Evolutionary conservation across 805 yeast species (phyloP).

Genomic region (Babjeviella inositovora): DNA sequence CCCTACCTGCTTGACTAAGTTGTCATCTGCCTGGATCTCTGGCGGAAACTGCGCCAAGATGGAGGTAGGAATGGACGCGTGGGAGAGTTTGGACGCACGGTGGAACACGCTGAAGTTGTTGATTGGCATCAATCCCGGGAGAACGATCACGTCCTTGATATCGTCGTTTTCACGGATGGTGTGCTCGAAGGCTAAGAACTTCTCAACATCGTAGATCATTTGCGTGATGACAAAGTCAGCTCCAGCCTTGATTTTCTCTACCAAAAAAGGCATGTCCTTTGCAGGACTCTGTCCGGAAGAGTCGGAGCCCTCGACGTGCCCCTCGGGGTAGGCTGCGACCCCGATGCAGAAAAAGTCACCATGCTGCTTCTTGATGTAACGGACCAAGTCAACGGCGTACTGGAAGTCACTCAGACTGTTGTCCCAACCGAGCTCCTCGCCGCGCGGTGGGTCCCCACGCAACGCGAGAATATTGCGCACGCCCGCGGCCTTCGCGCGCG

Average conservation of each 20-base stretch:
- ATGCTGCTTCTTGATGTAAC: slow-evolving; percentile 52
- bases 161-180: slow-evolving; percentile 22
- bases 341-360: slow-evolving; percentile 86
- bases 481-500: slow-evolving; percentile 57
- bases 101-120: slow-evolving; percentile 71
- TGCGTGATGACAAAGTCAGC: slow-evolving; percentile 91
- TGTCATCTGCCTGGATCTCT: slow-evolving; percentile 52
- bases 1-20: slow-evolving; percentile 68
- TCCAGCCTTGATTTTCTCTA: slow-evolving; percentile 83
- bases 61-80: slow-evolving; percentile 60
- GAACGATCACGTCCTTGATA: slow-evolving; percentile 33
- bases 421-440: slow-evolving; percentile 21
- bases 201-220: slow-evolving; percentile 74
- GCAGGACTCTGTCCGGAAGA: slow-evolving; percentile 43
- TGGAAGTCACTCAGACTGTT: slow-evolving; percentile 53
- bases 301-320: slow-evolving; percentile 82
- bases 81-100: slow-evolving; percentile 79
- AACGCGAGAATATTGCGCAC: slow-evolving; percentile 81
- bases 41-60: slow-evolving; percentile 39
- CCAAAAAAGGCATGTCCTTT: slow-evolving; percentile 63
- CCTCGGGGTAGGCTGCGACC: slow-evolving; percentile 97
- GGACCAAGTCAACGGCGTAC: slow-evolving; percentile 77
- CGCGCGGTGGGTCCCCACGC: slow-evolving; percentile 92
- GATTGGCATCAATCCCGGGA: slow-evolving; percentile 89
- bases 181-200: slow-evolving; percentile 52